These are phyloP conservation scores for Dimargaris xerosporica DNA, from an alignment of 192 early-diverging fungal species.

Conservation along the genomic window DNA sequence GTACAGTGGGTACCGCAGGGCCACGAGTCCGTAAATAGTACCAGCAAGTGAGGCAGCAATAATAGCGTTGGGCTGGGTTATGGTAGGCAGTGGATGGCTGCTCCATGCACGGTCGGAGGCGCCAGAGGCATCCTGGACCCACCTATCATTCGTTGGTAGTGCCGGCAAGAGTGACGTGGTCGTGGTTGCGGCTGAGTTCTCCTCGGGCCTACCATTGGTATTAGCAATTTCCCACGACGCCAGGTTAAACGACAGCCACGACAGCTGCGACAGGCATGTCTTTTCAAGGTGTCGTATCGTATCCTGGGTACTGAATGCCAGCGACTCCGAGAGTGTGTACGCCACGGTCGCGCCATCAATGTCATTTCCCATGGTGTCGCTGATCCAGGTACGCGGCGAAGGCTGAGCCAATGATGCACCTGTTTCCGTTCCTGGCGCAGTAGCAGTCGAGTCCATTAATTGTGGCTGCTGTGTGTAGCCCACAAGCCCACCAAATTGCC, in stretches of 20 bases:
- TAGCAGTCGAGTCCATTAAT: background rate
- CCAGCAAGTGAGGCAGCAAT: background rate
- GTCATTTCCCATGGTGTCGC: background rate
- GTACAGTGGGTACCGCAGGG: constrained; percentile 3
- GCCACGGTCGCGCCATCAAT: background rate
- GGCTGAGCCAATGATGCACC: background rate
- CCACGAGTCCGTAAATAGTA: background rate
- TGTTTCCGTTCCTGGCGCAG: background rate
- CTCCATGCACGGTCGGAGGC: background rate
- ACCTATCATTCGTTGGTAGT: background rate
- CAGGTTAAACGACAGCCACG: background rate
- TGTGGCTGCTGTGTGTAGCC: background rate
- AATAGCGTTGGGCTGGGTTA: background rate
- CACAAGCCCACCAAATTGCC: constrained; percentile 5
- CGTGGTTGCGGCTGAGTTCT: background rate
- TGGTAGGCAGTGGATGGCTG: background rate
- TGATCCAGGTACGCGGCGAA: background rate
- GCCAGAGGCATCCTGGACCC: background rate
- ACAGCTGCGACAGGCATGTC: background rate
- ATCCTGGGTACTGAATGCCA: background rate
- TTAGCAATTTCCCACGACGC: background rate
- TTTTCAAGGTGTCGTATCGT: background rate
- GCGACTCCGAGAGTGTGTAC: background rate
- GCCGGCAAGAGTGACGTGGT: no score
- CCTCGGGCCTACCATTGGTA: background rate